Conservation (phyloP, 2,329 filamentous ascomycete genomes). For the Didymella keratinophila region DNA sequence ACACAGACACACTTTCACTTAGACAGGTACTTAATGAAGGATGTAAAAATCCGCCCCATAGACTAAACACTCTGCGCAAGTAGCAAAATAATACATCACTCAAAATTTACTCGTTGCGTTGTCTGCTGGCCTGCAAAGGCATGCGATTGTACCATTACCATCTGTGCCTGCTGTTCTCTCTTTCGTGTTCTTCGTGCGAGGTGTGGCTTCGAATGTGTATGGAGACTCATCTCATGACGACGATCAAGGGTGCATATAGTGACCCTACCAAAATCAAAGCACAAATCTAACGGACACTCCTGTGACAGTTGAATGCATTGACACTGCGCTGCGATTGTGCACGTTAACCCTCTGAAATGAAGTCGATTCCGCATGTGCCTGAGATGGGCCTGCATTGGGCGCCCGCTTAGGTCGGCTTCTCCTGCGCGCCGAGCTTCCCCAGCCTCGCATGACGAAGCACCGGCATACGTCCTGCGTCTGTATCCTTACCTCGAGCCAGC, state of each 20-base stretch:
- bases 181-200: background rate
- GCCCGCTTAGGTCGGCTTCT: constrained; percentile 19
- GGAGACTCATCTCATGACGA: background rate
- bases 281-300: background rate
- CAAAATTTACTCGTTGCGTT: background rate
- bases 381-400: constrained; percentile 21
- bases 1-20: constrained; percentile 42
- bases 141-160: rapidly evolving
- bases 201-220: background rate
- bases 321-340: background rate
- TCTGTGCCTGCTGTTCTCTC: background rate
- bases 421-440: constrained; percentile 23
- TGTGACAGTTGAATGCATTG: background rate
- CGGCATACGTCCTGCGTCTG: constrained; percentile 21
- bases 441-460: constrained; percentile 27
- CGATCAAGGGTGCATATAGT: background rate
- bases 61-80: constrained; percentile 46
- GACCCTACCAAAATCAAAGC: background rate
- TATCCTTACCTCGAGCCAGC: constrained; percentile 15
- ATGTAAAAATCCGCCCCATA: constrained; percentile 47
- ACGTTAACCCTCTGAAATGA: background rate
- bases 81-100: constrained; percentile 36
- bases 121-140: background rate
- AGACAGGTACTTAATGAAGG: constrained; percentile 54
- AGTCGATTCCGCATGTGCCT: constrained; percentile 3